These are phyloP conservation scores for Leucogyrophana mollusca DNA, from an alignment of 768 basidiomycete species.

Conservation along the genomic window DNA sequence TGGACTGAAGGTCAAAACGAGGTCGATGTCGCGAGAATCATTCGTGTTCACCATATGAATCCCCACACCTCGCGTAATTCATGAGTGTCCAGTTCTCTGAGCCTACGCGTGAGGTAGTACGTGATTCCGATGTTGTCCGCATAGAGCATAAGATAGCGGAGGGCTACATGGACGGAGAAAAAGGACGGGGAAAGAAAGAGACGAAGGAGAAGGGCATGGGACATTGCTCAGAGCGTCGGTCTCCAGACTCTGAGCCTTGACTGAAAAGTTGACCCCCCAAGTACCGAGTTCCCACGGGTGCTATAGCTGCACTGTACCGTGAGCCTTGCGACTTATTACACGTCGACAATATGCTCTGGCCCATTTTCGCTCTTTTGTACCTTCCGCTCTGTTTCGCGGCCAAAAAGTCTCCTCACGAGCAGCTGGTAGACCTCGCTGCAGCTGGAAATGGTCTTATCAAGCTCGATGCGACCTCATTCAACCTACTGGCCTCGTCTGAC, in stretches of 20 bases:
- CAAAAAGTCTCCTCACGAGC: conserved; percentile 37
- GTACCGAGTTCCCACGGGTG: conserved; percentile 8
- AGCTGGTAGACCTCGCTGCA: conserved; percentile 68
- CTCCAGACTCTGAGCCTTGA: neutral
- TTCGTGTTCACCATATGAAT: conserved; percentile 68
- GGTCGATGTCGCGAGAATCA: conserved; percentile 1
- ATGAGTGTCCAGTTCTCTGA: conserved; percentile 61
- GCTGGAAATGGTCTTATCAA: conserved; percentile 78
- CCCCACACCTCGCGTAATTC: conserved; percentile 88
- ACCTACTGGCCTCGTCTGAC: conserved; percentile 69
- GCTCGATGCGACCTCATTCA: conserved; percentile 73
- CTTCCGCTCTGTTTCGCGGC: conserved; percentile 31
- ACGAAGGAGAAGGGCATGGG: conserved; percentile 85
- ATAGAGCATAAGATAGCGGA: conserved; percentile 81
- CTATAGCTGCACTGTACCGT: conserved; percentile 1
- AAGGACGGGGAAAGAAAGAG: conserved; percentile 91
- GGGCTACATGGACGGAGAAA: conserved; percentile 92
- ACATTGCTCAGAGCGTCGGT: conserved; percentile 36
- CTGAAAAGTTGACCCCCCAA: too few species aligned
- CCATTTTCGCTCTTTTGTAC: conserved; percentile 30
- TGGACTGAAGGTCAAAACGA: conserved; percentile 15
- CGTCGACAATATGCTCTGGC: conserved; percentile 13
- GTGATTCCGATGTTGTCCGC: conserved; percentile 89
- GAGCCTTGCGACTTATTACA: conserved; percentile 1
- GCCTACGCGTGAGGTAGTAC: conserved; percentile 80